Base-by-base conservation (phyloP, 768 basidiomycete species). In the Favolaschia claudopus region DNA sequence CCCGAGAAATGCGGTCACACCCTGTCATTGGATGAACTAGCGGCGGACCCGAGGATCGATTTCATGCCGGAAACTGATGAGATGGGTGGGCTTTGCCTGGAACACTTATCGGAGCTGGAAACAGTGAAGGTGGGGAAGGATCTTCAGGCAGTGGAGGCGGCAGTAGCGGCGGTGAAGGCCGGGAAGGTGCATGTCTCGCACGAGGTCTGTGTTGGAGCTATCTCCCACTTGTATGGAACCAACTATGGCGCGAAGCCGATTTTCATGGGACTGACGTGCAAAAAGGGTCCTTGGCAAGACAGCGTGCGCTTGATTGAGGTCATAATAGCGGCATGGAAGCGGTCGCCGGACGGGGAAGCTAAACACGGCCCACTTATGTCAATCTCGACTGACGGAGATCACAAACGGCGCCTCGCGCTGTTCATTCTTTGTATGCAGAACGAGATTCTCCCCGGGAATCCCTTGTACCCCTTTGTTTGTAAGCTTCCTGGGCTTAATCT, bases 341-440 rank as follows among this genome's bases (percentile, higher is more conserved):
- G n/a, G n/a, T n/a, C n/a, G n/a, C n/a, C n/a, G n/a, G n/a, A n/a
- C n/a, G n/a, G n/a, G 51, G 49, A 47, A 64, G 12, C 68, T 66
- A 15, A 63, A 1, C 62, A 67, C 48, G 68, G 69, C 12, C 57
- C 55, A 7, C 37, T 69, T 14, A 54, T n/a, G 48, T 61, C 63
- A 24, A 60, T 67, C 14, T 60, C 65, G 4, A 65, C 67, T 8
- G 67, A 69, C 39, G 65, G 67, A 14, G 67, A 67, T 36, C 61
- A 63, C 4, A 67, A 60, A 47, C 60, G 62, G 2, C 52, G 65
- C 3, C 58, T 65, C 28, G 63, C 69, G 15, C 44, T 67, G 7
- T 69, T 63, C 34, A 36, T 65, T 13, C 60, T 62, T 33, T 70
- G 69, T 52, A 67, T 67, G 61, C 46, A 47, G 17, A 48, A 36